Evolutionary conservation across 2,329 filamentous ascomycete genomes (phyloP).

Genomic region (Penicillium freii): DNA sequence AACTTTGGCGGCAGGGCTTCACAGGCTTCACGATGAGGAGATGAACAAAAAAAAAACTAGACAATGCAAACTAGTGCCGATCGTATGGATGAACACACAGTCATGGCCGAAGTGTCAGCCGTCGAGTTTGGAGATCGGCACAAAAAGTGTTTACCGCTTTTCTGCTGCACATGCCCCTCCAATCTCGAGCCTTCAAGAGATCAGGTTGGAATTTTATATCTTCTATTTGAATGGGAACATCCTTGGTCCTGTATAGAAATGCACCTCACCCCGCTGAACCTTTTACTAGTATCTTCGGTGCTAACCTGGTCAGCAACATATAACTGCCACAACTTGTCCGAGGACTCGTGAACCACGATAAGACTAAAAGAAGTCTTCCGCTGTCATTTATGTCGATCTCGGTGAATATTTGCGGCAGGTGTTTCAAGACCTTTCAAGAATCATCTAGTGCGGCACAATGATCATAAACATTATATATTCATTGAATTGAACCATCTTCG

Average conservation of each 20-base stretch:
- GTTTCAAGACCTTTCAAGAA: no score
- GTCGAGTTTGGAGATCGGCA: constrained; percentile 20
- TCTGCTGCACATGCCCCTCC: background rate
- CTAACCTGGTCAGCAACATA: no score
- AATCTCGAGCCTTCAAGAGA: background rate
- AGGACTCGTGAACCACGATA: no score
- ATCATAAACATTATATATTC: no score
- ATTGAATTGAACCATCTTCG: no score
- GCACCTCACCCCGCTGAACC: no score
- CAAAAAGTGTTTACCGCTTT: constrained; percentile 15
- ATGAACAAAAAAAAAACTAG: background rate
- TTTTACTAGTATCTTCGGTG: no score
- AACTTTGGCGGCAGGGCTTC: background rate
- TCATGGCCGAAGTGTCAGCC: constrained; percentile 14
- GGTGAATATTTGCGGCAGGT: no score
- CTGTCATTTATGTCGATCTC: no score
- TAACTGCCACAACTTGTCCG: no score
- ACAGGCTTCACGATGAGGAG: background rate
- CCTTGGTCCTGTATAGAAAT: background rate
- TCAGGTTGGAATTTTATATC: background rate
- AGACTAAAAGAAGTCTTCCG: no score
- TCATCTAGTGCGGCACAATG: no score
- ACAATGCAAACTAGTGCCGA: background rate
- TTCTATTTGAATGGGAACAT: background rate
- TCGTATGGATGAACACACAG: background rate